Evolutionary conservation across 1,284 basidiomycete species (phyloP).

Genomic region (Stygiomarasmius scandens): DNA sequence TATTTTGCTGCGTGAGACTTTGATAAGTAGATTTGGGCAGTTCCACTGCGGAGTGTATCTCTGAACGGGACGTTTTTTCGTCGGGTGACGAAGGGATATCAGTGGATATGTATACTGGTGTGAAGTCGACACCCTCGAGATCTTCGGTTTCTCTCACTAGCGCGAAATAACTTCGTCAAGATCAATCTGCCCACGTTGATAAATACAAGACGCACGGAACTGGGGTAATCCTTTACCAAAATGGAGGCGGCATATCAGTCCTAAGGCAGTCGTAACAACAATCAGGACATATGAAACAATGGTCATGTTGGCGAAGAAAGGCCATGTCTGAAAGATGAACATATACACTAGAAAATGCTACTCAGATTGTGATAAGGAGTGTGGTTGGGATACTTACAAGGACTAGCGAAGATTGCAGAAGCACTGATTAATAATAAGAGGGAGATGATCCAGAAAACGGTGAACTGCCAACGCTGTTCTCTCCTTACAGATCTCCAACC

Average conservation of each 20-base stretch:
- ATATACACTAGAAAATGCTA: slow-evolving; percentile 39
- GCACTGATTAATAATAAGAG: slow-evolving; percentile 42
- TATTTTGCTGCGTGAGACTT: not conserved
- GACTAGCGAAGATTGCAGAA: slow-evolving; percentile 45
- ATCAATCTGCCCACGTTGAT: slow-evolving; percentile 28
- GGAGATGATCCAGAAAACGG: slow-evolving; percentile 46
- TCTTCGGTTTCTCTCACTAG: slow-evolving; percentile 9
- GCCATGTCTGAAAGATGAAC: slow-evolving; percentile 50
- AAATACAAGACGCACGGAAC: slow-evolving; percentile 41
- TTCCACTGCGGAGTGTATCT: not conserved
- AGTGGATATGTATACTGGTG: slow-evolving; percentile 5
- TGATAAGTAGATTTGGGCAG: not conserved
- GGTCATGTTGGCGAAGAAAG: slow-evolving; percentile 51
- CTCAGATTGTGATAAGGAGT: not conserved
- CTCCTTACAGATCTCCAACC: slow-evolving; percentile 52
- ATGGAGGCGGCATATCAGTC: slow-evolving; percentile 48
- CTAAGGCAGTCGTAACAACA: slow-evolving; percentile 42
- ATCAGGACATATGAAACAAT: slow-evolving; percentile 43
- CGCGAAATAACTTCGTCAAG: not conserved
- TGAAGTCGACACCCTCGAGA: slow-evolving; percentile 12
- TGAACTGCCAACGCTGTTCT: slow-evolving; percentile 45
- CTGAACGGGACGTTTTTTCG: not conserved
- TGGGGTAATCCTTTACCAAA: slow-evolving; percentile 55
- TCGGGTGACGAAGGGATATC: slow-evolving; percentile 1
- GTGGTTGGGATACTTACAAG: slow-evolving; percentile 30